Evolutionary conservation across 2,329 filamentous ascomycete species (phyloP), one percentile per base, ranked within the genome.

Genomic region (Ceratocystis alfenasii): DNA sequence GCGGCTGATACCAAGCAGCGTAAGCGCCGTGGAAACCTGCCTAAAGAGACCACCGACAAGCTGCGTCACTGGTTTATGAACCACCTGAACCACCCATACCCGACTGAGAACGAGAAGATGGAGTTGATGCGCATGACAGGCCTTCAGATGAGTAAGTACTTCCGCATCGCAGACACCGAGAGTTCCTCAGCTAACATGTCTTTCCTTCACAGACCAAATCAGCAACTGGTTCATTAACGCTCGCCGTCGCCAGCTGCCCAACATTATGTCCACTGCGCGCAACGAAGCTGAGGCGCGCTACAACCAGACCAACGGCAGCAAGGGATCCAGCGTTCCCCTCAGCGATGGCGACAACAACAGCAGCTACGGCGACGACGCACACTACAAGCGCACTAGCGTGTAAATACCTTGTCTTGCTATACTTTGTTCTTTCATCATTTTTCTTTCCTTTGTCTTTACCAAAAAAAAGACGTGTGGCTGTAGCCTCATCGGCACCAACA

Each of bases 31-130:
- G 91, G 91, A 1, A 96, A 96, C 72, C 79, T 96, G 2, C 91
- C 91, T n/a, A 95, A 95, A 73, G 88, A 91, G 65, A 89, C 90
- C 0, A 96, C 90, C 0, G 88, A 92, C 72, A 86, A 89, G 70
- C 79, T 96, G 50, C 84, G 88, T 65, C 79, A 83, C 0, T 96
- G 91, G 91, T 92, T 95, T 70, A 76, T 86, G 63, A 80, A 81
- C n/a, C 88, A 94, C 74, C 75, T 91, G 6, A 80, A 85, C 68
- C 90, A 94, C 72, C 90, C 90, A 0, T 95, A 95, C 73, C 90
- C 90, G 1, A 91, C 86, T 3, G 89, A 95, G 74, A 89, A 95
- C 69, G 88, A 95, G 76, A 95, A 95, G 75, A 84, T 92, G 72
- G 83, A 88, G 67, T 80, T 95, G 61, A 90, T 91, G 80, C 81